Base-by-base conservation (phyloP, 805 yeast genomes). In the Pichia scutulata region DNA sequence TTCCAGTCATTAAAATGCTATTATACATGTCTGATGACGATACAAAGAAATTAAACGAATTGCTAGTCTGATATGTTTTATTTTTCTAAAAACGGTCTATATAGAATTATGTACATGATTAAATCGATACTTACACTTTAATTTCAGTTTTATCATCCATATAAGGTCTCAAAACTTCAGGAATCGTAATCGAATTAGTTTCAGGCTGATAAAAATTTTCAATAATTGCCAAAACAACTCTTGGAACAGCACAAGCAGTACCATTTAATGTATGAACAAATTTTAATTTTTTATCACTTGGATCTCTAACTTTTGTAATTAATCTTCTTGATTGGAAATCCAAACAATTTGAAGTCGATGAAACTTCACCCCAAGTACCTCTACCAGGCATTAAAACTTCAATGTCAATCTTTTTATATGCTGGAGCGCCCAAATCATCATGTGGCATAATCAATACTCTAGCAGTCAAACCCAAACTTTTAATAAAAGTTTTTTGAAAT, bases 341-440 rank as follows among this genome's bases (percentile, higher is more conserved):
- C 4, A 89, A 78, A 66, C 99, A 93, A 63, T 90, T 92, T 2
- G 97, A 89, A 1, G 95, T 76, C 26, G 96, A 87, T 1, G 95
- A 82, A 30, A 93, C 74, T 64, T 93, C 99, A 4, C 99, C 99
- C 88, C 95, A 92, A 18, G 62, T 47, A 1, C 88, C 90, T 59
- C 97, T 78, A 2, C 98, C 97, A 0, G 98, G 98, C 98, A 93
- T 92, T 89, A 96, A 88, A 0, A 90, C 96, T 67, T 93, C 99
- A 51, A 90, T 87, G 59, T 93, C 99, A 63, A 82, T 88, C 64
- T 93, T 93, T 61, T 86, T 83, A 66, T 75, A 80, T 0, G 98
- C 98, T 1, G 99, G 96, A 0, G 96, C 84, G 0, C 99, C 99
- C 47, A 93, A 70, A 63, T 93, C 99, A 55, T 85, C 80, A 24